Evolutionary conservation across 2,329 filamentous ascomycete genomes (phyloP).

Genomic region (Stylonectria norvegica): DNA sequence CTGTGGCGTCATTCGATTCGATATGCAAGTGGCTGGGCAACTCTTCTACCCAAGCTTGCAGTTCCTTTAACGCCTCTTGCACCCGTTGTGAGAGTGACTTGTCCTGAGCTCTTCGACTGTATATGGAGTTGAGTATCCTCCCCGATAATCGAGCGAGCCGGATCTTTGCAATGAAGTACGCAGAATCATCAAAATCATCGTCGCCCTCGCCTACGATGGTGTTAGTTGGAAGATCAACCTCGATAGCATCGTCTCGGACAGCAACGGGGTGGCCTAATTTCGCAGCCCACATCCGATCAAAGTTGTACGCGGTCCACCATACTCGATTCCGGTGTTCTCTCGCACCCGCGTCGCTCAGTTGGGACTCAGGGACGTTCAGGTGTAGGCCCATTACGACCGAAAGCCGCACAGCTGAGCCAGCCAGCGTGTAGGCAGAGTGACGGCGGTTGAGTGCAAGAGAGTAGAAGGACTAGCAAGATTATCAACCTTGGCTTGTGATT

Average conservation of each 20-base stretch:
- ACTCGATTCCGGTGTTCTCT: constrained; percentile 40
- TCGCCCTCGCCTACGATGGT: constrained; percentile 23
- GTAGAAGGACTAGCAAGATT: constrained; percentile 40
- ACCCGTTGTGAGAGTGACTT: constrained; percentile 32
- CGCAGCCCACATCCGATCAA: constrained; percentile 47
- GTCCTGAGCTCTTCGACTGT: constrained; percentile 27
- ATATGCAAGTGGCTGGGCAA: constrained; percentile 32
- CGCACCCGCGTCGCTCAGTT: constrained; percentile 36
- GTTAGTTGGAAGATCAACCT: constrained; percentile 40
- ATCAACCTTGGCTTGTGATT: not conserved
- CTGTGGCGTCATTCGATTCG: constrained; percentile 18
- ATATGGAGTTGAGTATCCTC: constrained; percentile 31
- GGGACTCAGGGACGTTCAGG: constrained; percentile 35
- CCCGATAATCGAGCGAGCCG: constrained; percentile 35
- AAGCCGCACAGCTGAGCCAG: constrained; percentile 42
- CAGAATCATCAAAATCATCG: constrained; percentile 33
- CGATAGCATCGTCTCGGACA: constrained; percentile 47
- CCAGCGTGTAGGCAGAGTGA: constrained; percentile 41
- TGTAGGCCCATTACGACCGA: constrained; percentile 44
- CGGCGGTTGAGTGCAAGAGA: constrained; percentile 43
- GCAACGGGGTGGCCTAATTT: constrained; percentile 47
- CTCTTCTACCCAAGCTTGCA: constrained; percentile 30
- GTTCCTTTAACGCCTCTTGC: constrained; percentile 29
- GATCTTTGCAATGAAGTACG: constrained; percentile 34
- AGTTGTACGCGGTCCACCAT: constrained; percentile 43